A percentile compares a stretch with the other conserved stretches of the same genome.
These are phyloP conservation scores for Baorangia bicolor DNA, from an alignment of 768 basidiomycete genomes.

Conservation along the genomic window DNA sequence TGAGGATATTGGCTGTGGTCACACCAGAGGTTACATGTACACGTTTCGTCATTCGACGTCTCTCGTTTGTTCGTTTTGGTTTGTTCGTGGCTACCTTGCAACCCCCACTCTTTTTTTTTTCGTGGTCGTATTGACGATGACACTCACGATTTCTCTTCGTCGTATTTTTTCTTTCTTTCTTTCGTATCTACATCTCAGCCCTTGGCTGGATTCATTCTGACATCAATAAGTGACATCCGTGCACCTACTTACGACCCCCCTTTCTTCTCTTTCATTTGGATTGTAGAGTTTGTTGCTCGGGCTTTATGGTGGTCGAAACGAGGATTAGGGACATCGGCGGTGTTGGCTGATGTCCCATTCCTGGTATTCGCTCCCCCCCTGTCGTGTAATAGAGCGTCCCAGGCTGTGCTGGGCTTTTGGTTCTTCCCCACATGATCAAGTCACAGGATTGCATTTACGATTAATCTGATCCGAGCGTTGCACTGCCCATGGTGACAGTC, in stretches of 20 bases:
- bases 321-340: not conserved
- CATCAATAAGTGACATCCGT: too few species aligned
- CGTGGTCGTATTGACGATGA: not conserved
- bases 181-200: not conserved
- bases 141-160: not conserved
- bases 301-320: not conserved
- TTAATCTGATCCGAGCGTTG: not conserved
- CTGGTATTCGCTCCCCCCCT: not conserved
- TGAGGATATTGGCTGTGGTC: not conserved
- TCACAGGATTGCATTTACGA: not conserved
- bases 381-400: not conserved
- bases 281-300: too few species aligned
- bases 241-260: not conserved
- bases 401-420: not conserved
- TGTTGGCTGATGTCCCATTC: not conserved
- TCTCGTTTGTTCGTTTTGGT: constrained; percentile 10
- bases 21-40: not conserved
- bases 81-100: not conserved
- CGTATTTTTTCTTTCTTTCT: not conserved
- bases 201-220: not conserved
- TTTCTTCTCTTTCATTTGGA: not conserved
- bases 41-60: constrained; percentile 26
- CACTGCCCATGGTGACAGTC: too few species aligned
- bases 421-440: not conserved
- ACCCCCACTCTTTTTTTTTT: not conserved